phyloP scores from a whole-genome alignment of 108 stramenopile species.

The Mediolabrus comicus region DNA sequence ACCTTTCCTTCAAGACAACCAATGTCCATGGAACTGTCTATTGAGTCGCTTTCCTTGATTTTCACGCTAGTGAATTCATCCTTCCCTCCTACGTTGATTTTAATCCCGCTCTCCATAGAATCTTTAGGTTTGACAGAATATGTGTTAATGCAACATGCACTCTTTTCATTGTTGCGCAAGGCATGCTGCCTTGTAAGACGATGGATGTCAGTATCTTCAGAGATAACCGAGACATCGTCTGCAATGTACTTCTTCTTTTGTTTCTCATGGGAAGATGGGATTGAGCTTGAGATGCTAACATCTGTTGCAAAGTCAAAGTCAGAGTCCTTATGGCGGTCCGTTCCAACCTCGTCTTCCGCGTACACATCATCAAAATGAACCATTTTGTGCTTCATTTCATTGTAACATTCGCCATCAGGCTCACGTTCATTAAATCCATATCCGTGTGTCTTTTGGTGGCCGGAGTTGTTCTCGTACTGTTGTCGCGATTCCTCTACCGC shows the following conservation, averaged over 20 bases:
- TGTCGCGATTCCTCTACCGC: too few species aligned
- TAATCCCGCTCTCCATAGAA: constrained; percentile 46
- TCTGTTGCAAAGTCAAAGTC: constrained; percentile 4
- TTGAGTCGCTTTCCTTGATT: constrained; percentile 36
- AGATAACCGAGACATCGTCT: constrained; percentile 38
- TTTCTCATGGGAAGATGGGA: neutral
- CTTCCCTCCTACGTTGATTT: constrained; percentile 1
- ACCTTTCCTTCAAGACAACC: neutral
- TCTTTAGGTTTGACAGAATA: constrained; percentile 40
- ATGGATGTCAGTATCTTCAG: constrained; percentile 35
- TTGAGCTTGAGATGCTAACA: neutral
- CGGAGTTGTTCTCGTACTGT: neutral
- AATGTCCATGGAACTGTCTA: constrained; percentile 34
- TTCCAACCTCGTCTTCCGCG: neutral
- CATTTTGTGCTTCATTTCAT: neutral
- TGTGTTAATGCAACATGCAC: neutral
- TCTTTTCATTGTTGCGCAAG: neutral
- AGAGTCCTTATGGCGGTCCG: neutral
- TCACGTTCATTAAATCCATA: neutral
- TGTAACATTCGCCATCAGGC: neutral
- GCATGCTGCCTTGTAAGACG: constrained; percentile 4
- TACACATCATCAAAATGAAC: neutral
- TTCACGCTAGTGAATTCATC: neutral
- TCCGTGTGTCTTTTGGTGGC: neutral
- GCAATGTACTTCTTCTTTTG: neutral